These are phyloP conservation scores for Paspalum notatum DNA, from an alignment of 176 grass and related monocot genomes.

Conservation along the genomic window DNA sequence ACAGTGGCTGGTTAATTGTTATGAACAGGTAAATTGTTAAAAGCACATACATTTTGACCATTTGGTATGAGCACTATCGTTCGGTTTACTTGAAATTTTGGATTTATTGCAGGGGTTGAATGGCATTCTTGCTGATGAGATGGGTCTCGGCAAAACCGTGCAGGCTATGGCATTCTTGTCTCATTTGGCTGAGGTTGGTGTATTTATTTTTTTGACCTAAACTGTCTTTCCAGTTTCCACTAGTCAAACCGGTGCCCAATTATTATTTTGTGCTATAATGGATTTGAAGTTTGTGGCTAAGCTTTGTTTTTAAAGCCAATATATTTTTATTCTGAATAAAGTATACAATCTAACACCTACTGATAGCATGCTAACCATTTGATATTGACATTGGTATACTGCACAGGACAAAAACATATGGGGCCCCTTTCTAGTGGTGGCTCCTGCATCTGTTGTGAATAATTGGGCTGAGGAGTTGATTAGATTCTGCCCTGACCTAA, in stretches of 20 bases:
- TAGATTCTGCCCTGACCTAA: conserved; percentile 98
- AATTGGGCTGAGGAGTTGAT: conserved; percentile 98
- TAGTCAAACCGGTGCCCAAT: conserved; percentile 10
- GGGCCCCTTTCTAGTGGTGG: conserved; percentile 98
- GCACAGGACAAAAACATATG: conserved; percentile 99
- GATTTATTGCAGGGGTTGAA: conserved; percentile 76
- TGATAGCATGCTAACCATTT: not conserved
- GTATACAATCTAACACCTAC: not conserved
- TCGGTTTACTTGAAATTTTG: conserved; percentile 29
- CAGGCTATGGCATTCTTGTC: conserved; percentile 99
- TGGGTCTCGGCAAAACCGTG: conserved; percentile 99
- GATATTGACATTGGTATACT: conserved; percentile 23
- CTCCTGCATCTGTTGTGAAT: conserved; percentile 98
- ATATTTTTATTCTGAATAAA: not conserved
- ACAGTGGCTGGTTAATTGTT: conserved; percentile 99
- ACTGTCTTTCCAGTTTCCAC: conserved; percentile 36
- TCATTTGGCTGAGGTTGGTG: conserved; percentile 97
- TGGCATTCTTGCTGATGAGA: conserved; percentile 99
- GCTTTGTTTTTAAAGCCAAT: not conserved
- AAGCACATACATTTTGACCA: conserved; percentile 5
- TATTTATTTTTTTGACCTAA: conserved; percentile 21
- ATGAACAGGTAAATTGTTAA: conserved; percentile 81
- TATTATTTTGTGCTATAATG: not conserved
- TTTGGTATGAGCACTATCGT: conserved; percentile 4
- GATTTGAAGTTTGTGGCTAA: not conserved